phyloP scores from a whole-genome alignment of 1,284 basidiomycete genomes.

The Leccinum solheimii region DNA sequence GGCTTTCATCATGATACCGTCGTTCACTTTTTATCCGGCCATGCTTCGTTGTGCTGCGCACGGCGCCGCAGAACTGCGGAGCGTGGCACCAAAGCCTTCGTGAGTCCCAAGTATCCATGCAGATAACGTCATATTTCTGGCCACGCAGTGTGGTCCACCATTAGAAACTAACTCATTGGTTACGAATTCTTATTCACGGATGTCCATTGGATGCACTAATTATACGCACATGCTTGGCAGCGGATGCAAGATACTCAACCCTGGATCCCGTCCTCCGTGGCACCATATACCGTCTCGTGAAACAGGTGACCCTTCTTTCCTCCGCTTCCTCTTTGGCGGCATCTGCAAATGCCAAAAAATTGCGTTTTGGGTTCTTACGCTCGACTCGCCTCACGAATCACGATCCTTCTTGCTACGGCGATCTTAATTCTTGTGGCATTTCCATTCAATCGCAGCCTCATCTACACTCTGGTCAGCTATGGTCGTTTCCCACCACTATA shows the following conservation, averaged over 20 bases:
- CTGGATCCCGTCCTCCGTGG: neutral
- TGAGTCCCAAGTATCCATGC: neutral
- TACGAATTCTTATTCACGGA: neutral
- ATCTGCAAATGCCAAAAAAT: slow-evolving; percentile 9
- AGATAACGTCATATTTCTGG: neutral
- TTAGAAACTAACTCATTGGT: neutral
- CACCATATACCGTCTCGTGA: neutral
- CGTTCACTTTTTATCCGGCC: neutral
- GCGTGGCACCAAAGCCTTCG: neutral
- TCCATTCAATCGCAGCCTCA: slow-evolving; percentile 30
- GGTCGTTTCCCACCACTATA: slow-evolving; percentile 29
- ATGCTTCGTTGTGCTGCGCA: neutral
- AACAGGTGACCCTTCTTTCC: neutral
- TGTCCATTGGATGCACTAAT: neutral
- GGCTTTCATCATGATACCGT: neutral
- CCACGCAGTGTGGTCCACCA: neutral
- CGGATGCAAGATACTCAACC: neutral
- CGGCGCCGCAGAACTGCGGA: neutral
- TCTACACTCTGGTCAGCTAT: slow-evolving; percentile 17
- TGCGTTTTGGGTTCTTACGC: neutral
- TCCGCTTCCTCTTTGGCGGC: neutral
- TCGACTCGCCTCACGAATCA: slow-evolving; percentile 2
- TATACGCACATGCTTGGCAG: neutral
- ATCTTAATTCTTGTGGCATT: slow-evolving; percentile 22
- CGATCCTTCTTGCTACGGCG: slow-evolving; percentile 8